Base-by-base conservation (phyloP, 2,329 filamentous ascomycete species). In the Alternaria brassicae region DNA sequence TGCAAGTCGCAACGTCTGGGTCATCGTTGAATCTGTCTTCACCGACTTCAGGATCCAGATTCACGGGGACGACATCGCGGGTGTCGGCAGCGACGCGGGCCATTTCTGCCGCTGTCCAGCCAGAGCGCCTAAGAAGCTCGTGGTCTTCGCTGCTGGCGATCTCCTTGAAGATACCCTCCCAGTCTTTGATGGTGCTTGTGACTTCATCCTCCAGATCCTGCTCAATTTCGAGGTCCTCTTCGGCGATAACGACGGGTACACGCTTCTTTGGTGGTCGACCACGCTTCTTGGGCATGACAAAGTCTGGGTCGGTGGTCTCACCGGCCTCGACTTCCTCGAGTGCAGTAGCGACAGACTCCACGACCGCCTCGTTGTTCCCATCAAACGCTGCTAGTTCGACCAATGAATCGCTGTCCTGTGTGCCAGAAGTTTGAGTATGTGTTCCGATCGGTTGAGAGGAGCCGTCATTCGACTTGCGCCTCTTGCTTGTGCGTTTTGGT, bases 1-100 rank as follows among this genome's bases (percentile, higher is more conserved):
- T 79, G 72, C 93, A 97, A 69, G 91, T 91, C 59, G 85, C 81
- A 5, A 99, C 92, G 77, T 99, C 95, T 0, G 89, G 90, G 63
- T 99, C 95, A 68, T 96, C 88, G 36, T 89, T 91, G 71, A 98
- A 97, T 72, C 97, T 93, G 57, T 91, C 86, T 57, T 91, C 91
- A 50, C 85, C 87, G 19, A 96, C 89, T 53, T 90, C 87, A 6
- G 85, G 83, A 3, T 67, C 66, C 3, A 50, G 63, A 28, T 62
- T 69, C 21, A 75, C 63, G 6, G 62, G 55, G 1, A 36, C 28
- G 12, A 54, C 47, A 25, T 71, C 68, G 51, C 66, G 63, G 13
- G 67, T 63, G 9, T 73, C 71, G 40, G 62, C 69, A 25, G 73
- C 61, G 12, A 67, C 59, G 32, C 67, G 59, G 12, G 72, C 70